These are phyloP conservation scores for Fusarium euwallaceae DNA, from an alignment of 2,329 filamentous ascomycete genomes.

Conservation along the genomic window DNA sequence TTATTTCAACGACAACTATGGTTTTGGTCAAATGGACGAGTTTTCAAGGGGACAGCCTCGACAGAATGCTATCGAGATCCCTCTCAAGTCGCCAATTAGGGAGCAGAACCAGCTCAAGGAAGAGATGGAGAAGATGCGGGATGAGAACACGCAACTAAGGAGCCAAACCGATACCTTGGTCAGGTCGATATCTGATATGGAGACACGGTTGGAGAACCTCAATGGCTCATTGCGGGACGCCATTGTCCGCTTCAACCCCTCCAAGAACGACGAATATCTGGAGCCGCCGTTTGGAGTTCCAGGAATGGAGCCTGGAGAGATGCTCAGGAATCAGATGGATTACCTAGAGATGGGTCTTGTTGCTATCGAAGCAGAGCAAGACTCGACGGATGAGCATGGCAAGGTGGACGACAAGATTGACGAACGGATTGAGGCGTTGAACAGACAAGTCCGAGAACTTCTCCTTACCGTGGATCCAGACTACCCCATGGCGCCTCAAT, in stretches of 20 bases:
- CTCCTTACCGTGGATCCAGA: slow-evolving; percentile 63
- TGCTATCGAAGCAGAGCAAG: slow-evolving; percentile 70
- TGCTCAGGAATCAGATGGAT: slow-evolving; percentile 71
- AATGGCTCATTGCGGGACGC: slow-evolving; percentile 76
- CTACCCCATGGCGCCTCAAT: slow-evolving; percentile 70
- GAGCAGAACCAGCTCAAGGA: slow-evolving; percentile 66
- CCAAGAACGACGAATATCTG: slow-evolving; percentile 61
- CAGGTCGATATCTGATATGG: slow-evolving; percentile 71
- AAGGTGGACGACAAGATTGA: slow-evolving; percentile 62
- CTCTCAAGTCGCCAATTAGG: slow-evolving; percentile 68
- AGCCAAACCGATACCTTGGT: slow-evolving; percentile 50
- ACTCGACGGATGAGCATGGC: slow-evolving; percentile 49
- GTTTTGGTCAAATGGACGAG: slow-evolving; percentile 73
- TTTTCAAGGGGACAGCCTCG: slow-evolving; percentile 47
- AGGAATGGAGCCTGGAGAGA: slow-evolving; percentile 58
- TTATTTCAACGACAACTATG: slow-evolving; percentile 83
- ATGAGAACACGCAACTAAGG: slow-evolving; percentile 59
- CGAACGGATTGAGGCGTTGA: slow-evolving; percentile 71
- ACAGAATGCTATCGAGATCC: slow-evolving; percentile 67
- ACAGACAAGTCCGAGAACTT: slow-evolving; percentile 72
- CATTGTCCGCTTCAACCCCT: slow-evolving; percentile 73
- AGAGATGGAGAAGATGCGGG: slow-evolving; percentile 61
- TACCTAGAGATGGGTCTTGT: slow-evolving; percentile 78
- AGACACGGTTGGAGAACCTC: slow-evolving; percentile 75
- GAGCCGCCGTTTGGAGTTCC: slow-evolving; percentile 55